A percentile compares a stretch with the other conserved stretches of the same genome.
These are phyloP conservation scores for Globisporangium uncinulatum DNA, from an alignment of 352 stramenopile species.

Conservation along the genomic window DNA sequence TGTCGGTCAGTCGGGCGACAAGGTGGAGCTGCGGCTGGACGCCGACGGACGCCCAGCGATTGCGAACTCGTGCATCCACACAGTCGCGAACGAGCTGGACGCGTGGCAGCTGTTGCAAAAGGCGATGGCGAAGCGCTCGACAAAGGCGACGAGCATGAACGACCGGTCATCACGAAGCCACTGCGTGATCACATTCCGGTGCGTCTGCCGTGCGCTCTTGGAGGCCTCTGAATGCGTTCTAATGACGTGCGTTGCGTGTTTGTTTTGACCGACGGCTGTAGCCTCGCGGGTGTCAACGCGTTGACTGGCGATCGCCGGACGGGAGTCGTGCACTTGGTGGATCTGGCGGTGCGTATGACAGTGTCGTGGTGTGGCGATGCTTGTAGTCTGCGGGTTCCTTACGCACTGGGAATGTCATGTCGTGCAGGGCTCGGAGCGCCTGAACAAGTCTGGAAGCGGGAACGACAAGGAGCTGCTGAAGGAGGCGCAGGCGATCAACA, in stretches of 20 bases:
- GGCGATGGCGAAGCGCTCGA: slow-evolving; percentile 56
- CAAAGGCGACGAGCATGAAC: slow-evolving; percentile 84
- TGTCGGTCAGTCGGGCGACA: slow-evolving; percentile 41
- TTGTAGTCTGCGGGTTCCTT: too few relatives aligned
- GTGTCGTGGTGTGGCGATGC: neutral
- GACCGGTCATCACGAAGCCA: slow-evolving; percentile 80
- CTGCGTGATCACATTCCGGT: slow-evolving; percentile 83
- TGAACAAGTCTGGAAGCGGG: slow-evolving; percentile 77
- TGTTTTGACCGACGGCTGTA: slow-evolving; percentile 7
- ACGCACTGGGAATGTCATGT: neutral
- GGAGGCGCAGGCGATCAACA: slow-evolving; percentile 85
- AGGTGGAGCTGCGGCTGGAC: slow-evolving; percentile 68
- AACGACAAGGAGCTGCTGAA: slow-evolving; percentile 74
- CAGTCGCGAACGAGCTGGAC: slow-evolving; percentile 46
- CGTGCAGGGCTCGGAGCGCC: slow-evolving; percentile 68
- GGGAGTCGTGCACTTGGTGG: slow-evolving; percentile 74
- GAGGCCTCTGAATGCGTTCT: neutral
- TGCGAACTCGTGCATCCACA: slow-evolving; percentile 57
- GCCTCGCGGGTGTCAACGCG: slow-evolving; percentile 55
- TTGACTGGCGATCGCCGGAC: slow-evolving; percentile 48
- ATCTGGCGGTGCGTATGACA: slow-evolving; percentile 52
- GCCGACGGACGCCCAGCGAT: slow-evolving; percentile 56
- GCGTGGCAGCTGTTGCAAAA: slow-evolving; percentile 64
- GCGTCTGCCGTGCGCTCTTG: neutral
- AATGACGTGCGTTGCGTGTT: neutral